Evolutionary conservation across 495 filamentous ascomycete genomes (phyloP), one percentile per base, ranked within the genome.

Genomic region (Gamarada debralockiae): DNA sequence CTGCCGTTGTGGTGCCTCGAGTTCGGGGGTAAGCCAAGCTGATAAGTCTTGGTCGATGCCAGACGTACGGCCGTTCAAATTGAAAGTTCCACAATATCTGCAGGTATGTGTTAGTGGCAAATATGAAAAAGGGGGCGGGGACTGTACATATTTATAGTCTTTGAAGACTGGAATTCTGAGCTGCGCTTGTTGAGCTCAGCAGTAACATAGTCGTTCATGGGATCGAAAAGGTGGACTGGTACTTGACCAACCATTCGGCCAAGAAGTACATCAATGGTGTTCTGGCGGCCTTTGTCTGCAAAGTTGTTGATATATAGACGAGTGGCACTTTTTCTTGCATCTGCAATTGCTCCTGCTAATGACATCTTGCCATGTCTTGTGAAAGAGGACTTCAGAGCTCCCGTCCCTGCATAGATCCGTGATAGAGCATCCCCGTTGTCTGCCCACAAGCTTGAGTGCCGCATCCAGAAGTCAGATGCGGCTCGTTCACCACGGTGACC

Each of bases 331-430:
- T 98, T 98, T 24, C 95, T 82, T 2, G 88, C 89, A 70, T 98
- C 93, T 40, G 93, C 91, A 49, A 98, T 80, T n/a, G 89, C 89
- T 18, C 93, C 93, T 7, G 92, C 91, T 33, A 97, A 61, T 14
- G 91, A 95, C 90, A 95, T 96, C 68, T 97, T 98, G 22, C 93
- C 93, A 63, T 86, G 83, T 39, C 93, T 78, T n/a, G 93, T 98
- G 59, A 95, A 98, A 0, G 92, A 97, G 9, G 89, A 90, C 61
- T 96, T 97, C 34, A 98, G 72, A 44, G 93, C 93, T 1, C 95
- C 93, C 8, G 93, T 98, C 29, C 93, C 93, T 8, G 93, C 95
- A 67, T 98, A 98, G 17, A 97, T 97, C 62, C 89, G 88, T 1
- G 91, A 96, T 21, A 98, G 70, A 13, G 90, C 83, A 73, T 98